Evolutionary conservation across 169 alveolate species (phyloP), one percentile per base, ranked within the genome.

Genomic region (Plasmodium yoelii): DNA sequence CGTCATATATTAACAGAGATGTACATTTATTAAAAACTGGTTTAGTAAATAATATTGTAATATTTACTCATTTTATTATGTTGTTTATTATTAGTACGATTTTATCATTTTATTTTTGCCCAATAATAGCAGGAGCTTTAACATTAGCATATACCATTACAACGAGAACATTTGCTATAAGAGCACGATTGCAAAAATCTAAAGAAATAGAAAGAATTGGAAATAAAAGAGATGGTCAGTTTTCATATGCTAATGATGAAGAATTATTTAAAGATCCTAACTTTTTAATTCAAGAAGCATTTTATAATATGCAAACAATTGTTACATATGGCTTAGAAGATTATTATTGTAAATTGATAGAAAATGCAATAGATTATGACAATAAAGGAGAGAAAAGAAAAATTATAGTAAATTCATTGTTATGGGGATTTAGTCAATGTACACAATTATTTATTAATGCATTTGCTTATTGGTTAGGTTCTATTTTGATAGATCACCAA

Each of bases 391-490:
- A 69, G 9, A 84, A 44, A 55, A 70, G 44, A 69, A 42, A 44
- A 59, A 44, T 39, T n/a, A 46, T 84, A 42, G n/a, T 46, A 15
- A 84, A 70, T 69, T 69, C 91, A 0, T 12, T 68, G 5, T 56
- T 84, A 19, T 84, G 91, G 91, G 91, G 91, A 9, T 69, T 84
- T 9, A 69, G 87, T 57, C 91, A 84, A 47, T 42, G 91, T 61
- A 51, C 91, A 12, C 91, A 84, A n/a, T 42, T 84, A 13, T 69
- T 84, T 61, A 59, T 70, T 28, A 68, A 84, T 55, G 57, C 70
- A 22, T 84, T 70, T 84, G 87, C 91, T 1, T 84, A 84, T 63
- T 84, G 91, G 91, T 57, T 84, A 2, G 87, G 91, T 69, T 84
- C 91, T 22, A 57, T 57, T n/a, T 72, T 84, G 60, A 84, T 84